Evolutionary conservation across 225 moss, liverwort and hornwort species (phyloP), one percentile per base, ranked within the genome.

Genomic region (Neckera pumila): DNA sequence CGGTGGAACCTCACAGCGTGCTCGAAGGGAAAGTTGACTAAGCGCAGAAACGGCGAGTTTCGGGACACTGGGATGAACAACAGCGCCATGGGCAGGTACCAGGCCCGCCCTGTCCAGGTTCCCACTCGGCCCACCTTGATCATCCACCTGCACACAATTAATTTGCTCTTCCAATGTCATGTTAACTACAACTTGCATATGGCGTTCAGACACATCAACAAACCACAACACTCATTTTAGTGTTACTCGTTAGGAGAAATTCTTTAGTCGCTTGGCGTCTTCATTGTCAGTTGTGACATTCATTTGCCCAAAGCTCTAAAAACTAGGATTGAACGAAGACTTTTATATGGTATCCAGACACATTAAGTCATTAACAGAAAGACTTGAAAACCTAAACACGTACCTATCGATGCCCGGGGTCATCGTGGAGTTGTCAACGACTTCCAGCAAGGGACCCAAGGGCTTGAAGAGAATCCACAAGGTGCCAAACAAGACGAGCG

Each of bases 21-120:
- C 80, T 95, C 94, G 56, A 89, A 95, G 4, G 95, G 92, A 33
- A 94, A 6, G 67, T 95, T 93, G 28, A 95, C 74, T 66, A 95
- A 69, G 9, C 95, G 91, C 88, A 95, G 85, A 67, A 95, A 85
- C 14, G 92, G 93, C 4, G 95, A 95, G 83, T 90, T 90, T 61
- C 94, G 86, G 20, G 95, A 93, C 36, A 95, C 92, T 9, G 95
- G 94, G 43, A 94, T 89, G 90, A 95, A 95, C 33, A 95, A 9
- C 17, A 95, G 88, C 79, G 92, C 92, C 92, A 95, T 95, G 10
- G 90, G 95, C 20, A 95, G 45, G 34, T 93, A 93, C 91, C 88
- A 92, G 7, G 90, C 93, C 17, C 95, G 91, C 51, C 95, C 95
- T 36, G 93, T 94, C 94, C 94, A 94, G 42, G 93, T 94, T 82